Evolutionary conservation across 352 stramenopile species (phyloP).

Genomic region (Phytopythium kandeliae): DNA sequence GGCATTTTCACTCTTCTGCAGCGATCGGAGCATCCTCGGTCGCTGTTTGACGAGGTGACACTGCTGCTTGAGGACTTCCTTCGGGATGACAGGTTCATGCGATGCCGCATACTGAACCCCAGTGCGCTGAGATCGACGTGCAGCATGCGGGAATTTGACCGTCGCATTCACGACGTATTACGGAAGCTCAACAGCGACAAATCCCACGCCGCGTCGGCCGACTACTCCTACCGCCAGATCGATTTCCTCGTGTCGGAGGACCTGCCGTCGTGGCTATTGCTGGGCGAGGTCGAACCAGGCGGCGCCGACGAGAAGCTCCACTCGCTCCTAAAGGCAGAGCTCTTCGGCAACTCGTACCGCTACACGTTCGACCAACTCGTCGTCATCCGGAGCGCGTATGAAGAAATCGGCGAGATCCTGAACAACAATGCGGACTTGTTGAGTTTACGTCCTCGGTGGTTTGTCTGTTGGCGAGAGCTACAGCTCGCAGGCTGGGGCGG

Average conservation of each 20-base stretch:
- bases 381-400: constrained; percentile 1
- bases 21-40: not conserved
- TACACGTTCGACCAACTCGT: constrained; percentile 5
- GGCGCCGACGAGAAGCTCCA: not conserved
- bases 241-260: constrained; percentile 2
- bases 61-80: not conserved
- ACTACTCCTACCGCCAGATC: not conserved
- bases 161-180: not conserved
- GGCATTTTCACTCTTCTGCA: not conserved
- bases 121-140: not conserved
- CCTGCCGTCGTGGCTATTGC: not conserved
- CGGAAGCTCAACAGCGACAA: not conserved
- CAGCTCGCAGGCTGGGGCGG: not conserved
- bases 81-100: not conserved
- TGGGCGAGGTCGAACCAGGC: not conserved
- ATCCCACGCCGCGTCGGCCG: not conserved
- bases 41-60: not conserved
- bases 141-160: not conserved
- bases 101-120: not conserved
- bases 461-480: not conserved
- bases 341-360: not conserved
- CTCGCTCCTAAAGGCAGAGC: not conserved
- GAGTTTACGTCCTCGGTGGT: not conserved
- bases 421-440: not conserved
- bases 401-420: not conserved